Evolutionary conservation across 306 rosid genomes (phyloP), one percentile per base, ranked within the genome.

Genomic region (Fagus crenata): DNA sequence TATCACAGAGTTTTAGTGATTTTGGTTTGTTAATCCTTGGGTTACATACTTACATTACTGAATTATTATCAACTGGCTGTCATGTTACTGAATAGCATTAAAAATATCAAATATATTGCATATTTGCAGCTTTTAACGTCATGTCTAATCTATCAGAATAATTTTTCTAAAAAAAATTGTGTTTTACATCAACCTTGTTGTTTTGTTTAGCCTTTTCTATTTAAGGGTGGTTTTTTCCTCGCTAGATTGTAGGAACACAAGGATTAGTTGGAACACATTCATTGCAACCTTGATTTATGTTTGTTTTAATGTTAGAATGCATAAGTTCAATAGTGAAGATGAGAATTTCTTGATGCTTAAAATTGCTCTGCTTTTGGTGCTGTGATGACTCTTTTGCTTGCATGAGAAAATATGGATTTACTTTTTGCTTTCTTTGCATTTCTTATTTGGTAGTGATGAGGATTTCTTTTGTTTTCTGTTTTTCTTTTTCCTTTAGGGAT

Each of bases 401-500:
- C 55, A 15, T 40, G 36, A 8, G n/a, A 35, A 49, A 58, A 78
- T 74, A 58, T 74, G 70, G 53, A 42, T 81, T 72, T 5, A 37
- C 58, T 81, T 67, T 41, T 56, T 65, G 7, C 14, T 63, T 70
- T 74, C 39, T 46, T 78, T 69, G 28, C 49, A 22, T 32, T 58
- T 77, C 37, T 32, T 22, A 61, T 59, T 71, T 43, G 54, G 59
- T 70, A 56, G 18, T n/a, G 41, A 70, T 83, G 55, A 77, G 31
- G 67, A 4, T 37, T 5, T n/a, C 32, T 28, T 55, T 39, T 69
- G n/a, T 73, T 73, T 69, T 75, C 36, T 53, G 33, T 69, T 75
- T 80, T 69, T 49, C 61, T 75, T 71, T 71, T 72, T 17, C 72
- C 28, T 85, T 74, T 84, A 94, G 98, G 89, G 98, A 94, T 71